A percentile compares a stretch with the other conserved stretches of the same genome.
phyloP scores from a whole-genome alignment of 805 yeast species.

The Metschnikowia chrysomelidarum region DNA sequence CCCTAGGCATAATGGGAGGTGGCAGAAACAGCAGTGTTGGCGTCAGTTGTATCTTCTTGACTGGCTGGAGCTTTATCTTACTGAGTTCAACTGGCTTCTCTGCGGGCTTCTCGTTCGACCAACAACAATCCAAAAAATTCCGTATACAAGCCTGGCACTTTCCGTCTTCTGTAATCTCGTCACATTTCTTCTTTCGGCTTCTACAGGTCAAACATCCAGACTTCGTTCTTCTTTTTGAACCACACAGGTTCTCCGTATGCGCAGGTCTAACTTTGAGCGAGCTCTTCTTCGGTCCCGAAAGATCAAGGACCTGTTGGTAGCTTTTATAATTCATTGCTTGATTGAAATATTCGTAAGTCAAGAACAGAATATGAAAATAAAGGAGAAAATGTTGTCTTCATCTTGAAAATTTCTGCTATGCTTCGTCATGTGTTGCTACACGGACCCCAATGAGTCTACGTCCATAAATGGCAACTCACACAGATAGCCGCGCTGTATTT shows the following conservation, averaged over 20 bases:
- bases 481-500: conserved; percentile 18
- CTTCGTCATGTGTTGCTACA: conserved; percentile 1
- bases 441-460: conserved; percentile 12
- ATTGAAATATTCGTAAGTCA: conserved; percentile 5
- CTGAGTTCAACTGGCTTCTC: too few relatives aligned
- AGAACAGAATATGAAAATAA: too few relatives aligned
- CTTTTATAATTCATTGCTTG: conserved; percentile 28
- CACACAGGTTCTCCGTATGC: conserved; percentile 4
- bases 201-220: conserved; percentile 50
- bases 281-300: conserved; percentile 18
- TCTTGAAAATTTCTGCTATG: conserved; percentile 4
- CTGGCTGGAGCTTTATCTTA: conserved; percentile 9
- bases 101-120: conserved; percentile 28
- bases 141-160: conserved; percentile 46
- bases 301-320: conserved; percentile 37
- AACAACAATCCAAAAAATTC: conserved; percentile 43
- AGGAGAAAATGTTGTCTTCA: too few relatives aligned
- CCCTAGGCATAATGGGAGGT: too few relatives aligned
- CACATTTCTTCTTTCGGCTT: conserved; percentile 64
- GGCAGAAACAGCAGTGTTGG: neutral
- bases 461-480: conserved; percentile 16
- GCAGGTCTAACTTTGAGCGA: conserved; percentile 9
- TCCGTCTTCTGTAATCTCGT: conserved; percentile 41
- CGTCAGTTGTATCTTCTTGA: too few relatives aligned
- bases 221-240: conserved; percentile 22